A percentile compares a stretch with the other conserved stretches of the same genome.
Evolutionary conservation across 225 moss, liverwort and hornwort genomes (phyloP).

Genomic region (Straminergon stramineum): DNA sequence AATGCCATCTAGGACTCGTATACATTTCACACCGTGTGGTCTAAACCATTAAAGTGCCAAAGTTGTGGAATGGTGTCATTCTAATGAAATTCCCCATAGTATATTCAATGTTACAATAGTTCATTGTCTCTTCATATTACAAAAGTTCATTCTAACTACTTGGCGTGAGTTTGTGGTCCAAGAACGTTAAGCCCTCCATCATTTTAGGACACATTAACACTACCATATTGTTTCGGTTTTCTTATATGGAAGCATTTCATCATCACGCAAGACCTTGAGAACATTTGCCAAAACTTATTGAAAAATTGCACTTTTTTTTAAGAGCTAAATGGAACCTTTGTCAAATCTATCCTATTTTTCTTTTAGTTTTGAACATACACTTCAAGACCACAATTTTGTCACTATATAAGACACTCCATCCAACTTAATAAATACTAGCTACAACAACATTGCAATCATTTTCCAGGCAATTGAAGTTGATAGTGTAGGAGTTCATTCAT

Average conservation of each 20-base stretch:
- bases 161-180: background rate
- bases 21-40: no score
- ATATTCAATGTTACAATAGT: background rate
- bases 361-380: background rate
- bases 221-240: background rate
- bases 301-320: background rate
- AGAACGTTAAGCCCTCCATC: background rate
- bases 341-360: background rate
- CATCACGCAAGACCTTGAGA: background rate
- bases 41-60: no score
- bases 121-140: background rate
- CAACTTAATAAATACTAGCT: no score
- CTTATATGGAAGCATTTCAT: background rate
- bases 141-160: background rate
- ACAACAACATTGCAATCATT: background rate
- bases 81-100: no score
- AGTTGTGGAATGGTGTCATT: no score
- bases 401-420: background rate
- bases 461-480: background rate
- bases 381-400: background rate
- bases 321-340: background rate
- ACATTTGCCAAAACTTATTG: no score
- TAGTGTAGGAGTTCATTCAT: background rate
- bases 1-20: no score
- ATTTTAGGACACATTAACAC: background rate